These are phyloP conservation scores for Ramularia endophylla DNA, from an alignment of 2,329 filamentous ascomycete genomes.

Conservation along the genomic window DNA sequence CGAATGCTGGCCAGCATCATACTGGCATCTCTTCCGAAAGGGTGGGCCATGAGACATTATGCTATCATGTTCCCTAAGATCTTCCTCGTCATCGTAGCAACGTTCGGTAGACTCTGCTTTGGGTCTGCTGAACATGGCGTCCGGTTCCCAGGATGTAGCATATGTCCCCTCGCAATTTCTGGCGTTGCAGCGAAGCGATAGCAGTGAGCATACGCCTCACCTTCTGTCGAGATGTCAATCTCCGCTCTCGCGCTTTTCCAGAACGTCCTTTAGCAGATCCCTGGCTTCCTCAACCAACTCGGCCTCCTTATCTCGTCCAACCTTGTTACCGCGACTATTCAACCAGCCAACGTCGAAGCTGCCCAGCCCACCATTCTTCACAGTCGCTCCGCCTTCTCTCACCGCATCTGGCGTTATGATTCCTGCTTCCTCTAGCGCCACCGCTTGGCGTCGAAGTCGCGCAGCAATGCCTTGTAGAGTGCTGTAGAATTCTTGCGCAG, in stretches of 20 bases:
- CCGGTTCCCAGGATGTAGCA: too few species aligned
- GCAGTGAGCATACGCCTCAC: too few species aligned
- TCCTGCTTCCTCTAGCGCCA: constrained; percentile 73
- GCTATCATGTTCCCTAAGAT: too few species aligned
- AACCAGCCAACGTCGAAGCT: constrained; percentile 79
- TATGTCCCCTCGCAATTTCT: too few species aligned
- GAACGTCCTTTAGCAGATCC: constrained; percentile 43
- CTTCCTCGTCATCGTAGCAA: too few species aligned
- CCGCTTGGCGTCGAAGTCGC: constrained; percentile 66
- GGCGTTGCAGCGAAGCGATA: too few species aligned
- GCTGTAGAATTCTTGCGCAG: constrained; percentile 58
- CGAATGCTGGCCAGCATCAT: too few species aligned
- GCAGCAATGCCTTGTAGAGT: constrained; percentile 71
- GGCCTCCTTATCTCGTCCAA: constrained; percentile 75
- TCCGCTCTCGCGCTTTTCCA: constrained; percentile 2
- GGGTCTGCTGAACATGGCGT: too few species aligned
- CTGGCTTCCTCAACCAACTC: constrained; percentile 67
- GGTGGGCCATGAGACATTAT: too few species aligned
- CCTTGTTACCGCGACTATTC: constrained; percentile 76
- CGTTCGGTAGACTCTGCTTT: too few species aligned
- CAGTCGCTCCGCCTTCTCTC: constrained; percentile 23
- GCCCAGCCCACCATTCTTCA: constrained; percentile 44
- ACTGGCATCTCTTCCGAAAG: too few species aligned
- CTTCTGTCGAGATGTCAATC: constrained; percentile 1
- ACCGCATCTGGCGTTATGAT: constrained; percentile 53